A percentile compares a stretch with the other conserved stretches of the same genome.
phyloP scores from a whole-genome alignment of 768 basidiomycete genomes.

The Rhizopogon sp. region DNA sequence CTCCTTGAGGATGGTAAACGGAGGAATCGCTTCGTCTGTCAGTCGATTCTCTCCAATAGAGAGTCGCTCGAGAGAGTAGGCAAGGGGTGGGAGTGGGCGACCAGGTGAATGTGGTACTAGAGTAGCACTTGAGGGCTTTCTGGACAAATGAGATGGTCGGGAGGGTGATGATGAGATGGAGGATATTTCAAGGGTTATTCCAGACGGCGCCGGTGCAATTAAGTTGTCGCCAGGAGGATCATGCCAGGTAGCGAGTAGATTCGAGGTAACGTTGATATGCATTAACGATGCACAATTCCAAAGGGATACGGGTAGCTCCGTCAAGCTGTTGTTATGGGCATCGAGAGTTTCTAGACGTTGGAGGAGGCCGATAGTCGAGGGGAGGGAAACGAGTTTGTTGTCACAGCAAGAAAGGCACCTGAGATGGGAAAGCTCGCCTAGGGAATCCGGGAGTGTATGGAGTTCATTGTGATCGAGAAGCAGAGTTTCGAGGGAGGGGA shows the following conservation, averaged over 20 bases:
- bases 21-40: constrained; percentile 71
- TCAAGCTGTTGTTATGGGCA: constrained; percentile 87
- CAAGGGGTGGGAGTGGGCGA: constrained; percentile 50
- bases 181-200: constrained; percentile 18
- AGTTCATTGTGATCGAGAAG: constrained; percentile 86
- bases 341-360: constrained; percentile 74
- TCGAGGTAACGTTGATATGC: constrained; percentile 84
- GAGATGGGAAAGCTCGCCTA: constrained; percentile 71
- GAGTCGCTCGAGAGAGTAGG: constrained; percentile 67
- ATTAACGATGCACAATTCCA: constrained; percentile 80
- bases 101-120: constrained; percentile 19
- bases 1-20: constrained; percentile 70
- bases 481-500: constrained; percentile 66
- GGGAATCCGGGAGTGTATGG: constrained; percentile 74
- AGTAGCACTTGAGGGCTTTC: constrained; percentile 31
- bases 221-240: constrained; percentile 46
- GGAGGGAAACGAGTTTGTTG: constrained; percentile 77
- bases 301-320: constrained; percentile 64
- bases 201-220: constrained; percentile 15
- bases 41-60: constrained; percentile 90
- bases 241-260: constrained; percentile 70
- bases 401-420: constrained; percentile 82
- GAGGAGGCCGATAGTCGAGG: constrained; percentile 69
- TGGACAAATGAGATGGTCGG: constrained; percentile 7
- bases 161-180: constrained; percentile 11